These are phyloP conservation scores for Carpinus fangiana DNA, from an alignment of 306 rosid genomes.

Conservation along the genomic window DNA sequence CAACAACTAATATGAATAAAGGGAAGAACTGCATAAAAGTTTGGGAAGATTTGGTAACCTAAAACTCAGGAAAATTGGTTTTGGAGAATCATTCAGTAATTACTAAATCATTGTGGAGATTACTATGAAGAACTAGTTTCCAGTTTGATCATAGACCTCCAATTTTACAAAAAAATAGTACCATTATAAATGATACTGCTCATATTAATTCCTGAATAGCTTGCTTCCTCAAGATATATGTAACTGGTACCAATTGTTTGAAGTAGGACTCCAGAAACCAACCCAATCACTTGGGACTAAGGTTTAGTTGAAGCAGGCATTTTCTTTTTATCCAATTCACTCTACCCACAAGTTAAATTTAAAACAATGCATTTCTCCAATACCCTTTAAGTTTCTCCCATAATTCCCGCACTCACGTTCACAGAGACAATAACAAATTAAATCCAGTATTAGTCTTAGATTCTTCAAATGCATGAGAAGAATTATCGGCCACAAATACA, in stretches of 20 bases:
- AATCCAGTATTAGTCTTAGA: background rate
- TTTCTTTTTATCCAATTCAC: background rate
- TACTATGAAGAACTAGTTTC: background rate
- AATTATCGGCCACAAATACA: background rate
- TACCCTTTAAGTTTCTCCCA: background rate
- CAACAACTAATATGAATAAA: background rate
- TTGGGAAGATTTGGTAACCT: background rate
- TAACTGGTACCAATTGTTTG: background rate
- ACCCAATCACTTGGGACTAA: background rate
- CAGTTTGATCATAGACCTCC: background rate
- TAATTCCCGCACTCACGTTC: background rate
- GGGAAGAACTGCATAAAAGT: background rate
- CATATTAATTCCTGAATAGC: background rate
- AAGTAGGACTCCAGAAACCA: background rate
- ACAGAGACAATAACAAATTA: background rate
- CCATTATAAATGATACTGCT: no score
- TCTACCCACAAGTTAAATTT: background rate
- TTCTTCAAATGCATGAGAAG: background rate
- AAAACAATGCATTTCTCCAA: background rate
- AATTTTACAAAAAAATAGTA: no score
- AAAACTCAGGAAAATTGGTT: background rate
- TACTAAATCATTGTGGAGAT: background rate
- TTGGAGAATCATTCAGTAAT: background rate
- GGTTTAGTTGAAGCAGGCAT: background rate
- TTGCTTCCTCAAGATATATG: background rate